A percentile compares a stretch with the other conserved stretches of the same genome.
Evolutionary conservation across 176 grass and related monocot species (phyloP).

Genomic region (Triticum monococcum): DNA sequence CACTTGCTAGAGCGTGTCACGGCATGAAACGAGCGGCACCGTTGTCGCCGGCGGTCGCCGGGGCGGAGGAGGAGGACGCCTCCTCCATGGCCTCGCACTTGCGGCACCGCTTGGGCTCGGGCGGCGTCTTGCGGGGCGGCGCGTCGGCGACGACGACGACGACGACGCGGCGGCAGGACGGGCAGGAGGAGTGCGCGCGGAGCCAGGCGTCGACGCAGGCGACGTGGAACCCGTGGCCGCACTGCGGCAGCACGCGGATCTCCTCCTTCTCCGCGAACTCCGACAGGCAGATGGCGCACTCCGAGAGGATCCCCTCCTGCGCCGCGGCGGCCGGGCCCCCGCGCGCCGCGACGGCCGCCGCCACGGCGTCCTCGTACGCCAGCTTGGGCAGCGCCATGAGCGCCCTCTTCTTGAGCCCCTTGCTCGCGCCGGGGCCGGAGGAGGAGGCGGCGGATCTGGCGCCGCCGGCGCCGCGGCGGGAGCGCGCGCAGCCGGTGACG

Average conservation of each 20-base stretch:
- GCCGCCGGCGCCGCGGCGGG: constrained; percentile 16
- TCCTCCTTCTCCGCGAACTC: constrained; percentile 61
- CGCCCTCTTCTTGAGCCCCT: constrained; percentile 62
- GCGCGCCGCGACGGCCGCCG: constrained; percentile 25
- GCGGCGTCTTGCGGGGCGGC: neutral
- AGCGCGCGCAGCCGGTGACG: constrained; percentile 59
- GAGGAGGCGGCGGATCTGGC: no score
- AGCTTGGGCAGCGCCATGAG: constrained; percentile 50
- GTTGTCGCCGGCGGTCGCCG: neutral
- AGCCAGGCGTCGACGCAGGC: constrained; percentile 76
- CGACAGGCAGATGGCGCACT: constrained; percentile 78
- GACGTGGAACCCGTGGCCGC: constrained; percentile 71
- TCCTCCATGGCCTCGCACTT: neutral
- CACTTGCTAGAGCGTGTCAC: neutral
- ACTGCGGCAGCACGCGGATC: constrained; percentile 73
- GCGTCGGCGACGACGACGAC: constrained; percentile 4
- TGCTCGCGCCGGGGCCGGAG: constrained; percentile 2
- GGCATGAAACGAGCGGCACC: neutral
- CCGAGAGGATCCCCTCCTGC: constrained; percentile 13
- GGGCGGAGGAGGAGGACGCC: neutral
- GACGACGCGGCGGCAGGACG: constrained; percentile 69
- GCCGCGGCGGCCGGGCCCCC: neutral
- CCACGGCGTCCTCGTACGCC: constrained; percentile 48
- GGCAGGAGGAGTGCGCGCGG: constrained; percentile 62
- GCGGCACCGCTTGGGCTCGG: neutral